A percentile compares a stretch with the other conserved stretches of the same genome.
Evolutionary conservation across 1,284 basidiomycete species (phyloP).

Genomic region (Exobasidium cylindrosporum): DNA sequence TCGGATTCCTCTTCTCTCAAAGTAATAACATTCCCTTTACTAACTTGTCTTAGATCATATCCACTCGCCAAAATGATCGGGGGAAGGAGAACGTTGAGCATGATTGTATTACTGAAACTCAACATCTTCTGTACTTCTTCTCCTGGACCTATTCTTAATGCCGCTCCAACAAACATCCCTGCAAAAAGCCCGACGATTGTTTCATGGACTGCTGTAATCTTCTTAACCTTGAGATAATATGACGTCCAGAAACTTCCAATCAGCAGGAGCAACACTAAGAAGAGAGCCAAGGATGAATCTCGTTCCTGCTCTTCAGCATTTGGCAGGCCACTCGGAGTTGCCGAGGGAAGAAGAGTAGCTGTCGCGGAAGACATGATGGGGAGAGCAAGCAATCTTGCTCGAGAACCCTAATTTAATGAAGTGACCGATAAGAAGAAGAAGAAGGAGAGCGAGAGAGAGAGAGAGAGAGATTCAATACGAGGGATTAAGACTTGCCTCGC

Average conservation of each 20-base stretch:
- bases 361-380: too few species aligned
- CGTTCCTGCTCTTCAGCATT: conserved; percentile 49
- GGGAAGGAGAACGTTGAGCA: conserved; percentile 94
- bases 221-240: conserved; percentile 95
- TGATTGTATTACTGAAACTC: conserved; percentile 92
- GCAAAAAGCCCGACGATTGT: conserved; percentile 93
- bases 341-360: too few species aligned
- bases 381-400: too few species aligned
- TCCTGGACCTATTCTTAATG: conserved; percentile 84
- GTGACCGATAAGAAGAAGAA: too few species aligned
- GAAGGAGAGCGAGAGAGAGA: too few species aligned
- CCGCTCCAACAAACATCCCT: conserved; percentile 87
- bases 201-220: conserved; percentile 93
- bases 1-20: neutral
- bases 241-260: conserved; percentile 92
- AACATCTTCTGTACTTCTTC: conserved; percentile 96
- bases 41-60: conserved; percentile 94
- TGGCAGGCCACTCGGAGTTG: neutral
- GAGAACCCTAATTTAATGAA: too few species aligned
- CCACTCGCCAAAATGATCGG: conserved; percentile 98
- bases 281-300: conserved; percentile 51
- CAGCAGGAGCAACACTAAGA: conserved; percentile 82
- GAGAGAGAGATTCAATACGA: too few species aligned
- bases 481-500: too few species aligned
- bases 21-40: conserved; percentile 61